Evolutionary conservation across 768 basidiomycete genomes (phyloP), one percentile per base, ranked within the genome.

Genomic region (Leucocoprinus birnbaumii): DNA sequence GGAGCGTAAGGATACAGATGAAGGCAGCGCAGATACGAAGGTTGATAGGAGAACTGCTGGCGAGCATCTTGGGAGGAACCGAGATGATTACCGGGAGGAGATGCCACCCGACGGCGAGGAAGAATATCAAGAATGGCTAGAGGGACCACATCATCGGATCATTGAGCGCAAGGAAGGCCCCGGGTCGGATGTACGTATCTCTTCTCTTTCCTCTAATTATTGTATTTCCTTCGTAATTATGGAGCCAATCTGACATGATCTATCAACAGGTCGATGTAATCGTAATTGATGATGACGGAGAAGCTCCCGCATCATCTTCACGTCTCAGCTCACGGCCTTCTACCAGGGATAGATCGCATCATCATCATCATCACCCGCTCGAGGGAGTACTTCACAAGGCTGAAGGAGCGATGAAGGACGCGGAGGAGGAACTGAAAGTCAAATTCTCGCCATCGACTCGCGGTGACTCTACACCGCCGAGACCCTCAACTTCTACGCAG

Each of bases 311-410:
- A 35, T 19, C 53, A 8, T 25, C 52, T 37, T 43, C 57, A 87
- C 84, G 82, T 87, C 49, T 80, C 85, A 38, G 85, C 89, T 18
- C 79, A 84, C 46, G 79, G 88, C 19, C 68, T 84, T 45, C 73
- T 74, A 14, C 57, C 61, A 27, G 56, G 59, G 7, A 51, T 59
- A n/a, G 60, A 59, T 38, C 63, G 63, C 14, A 31, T 5, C 38
- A 38, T 14, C 16, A 7, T 4, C 11, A 38, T 14, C 34, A 35
- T 35, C 34, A 35, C n/a, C 38, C 38, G 4, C 38, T n/a, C 62
- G 61, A 40, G 63, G 60, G 45, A 62, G 59, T 59, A 3, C 54
- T 68, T 3, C 62, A 65, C 13, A 63, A 65, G 31, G 65, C 67
- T 19, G 61, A 67, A 3, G 59, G 66, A 31, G 53, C 60, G 0